Evolutionary conservation across 1,284 basidiomycete genomes (phyloP), one percentile per base, ranked within the genome.

Genomic region (Marasmius tenuissimus): DNA sequence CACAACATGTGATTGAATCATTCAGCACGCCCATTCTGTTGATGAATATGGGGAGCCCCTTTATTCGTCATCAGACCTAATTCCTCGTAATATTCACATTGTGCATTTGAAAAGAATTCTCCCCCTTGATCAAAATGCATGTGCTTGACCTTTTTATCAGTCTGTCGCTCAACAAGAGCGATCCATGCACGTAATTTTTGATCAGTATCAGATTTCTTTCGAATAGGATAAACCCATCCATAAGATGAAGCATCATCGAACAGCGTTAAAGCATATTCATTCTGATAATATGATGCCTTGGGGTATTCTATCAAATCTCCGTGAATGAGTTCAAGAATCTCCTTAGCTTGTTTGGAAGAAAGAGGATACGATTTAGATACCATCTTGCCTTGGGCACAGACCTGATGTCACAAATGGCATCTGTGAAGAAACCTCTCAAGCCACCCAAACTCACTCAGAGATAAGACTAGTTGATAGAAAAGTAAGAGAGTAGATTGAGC

Each of bases 201-300:
- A 22, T 61, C 48, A 1, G 55, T 51, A n/a, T 64, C 58, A 33
- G 61, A 62, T 33, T 62, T 62, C 8, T 33, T 22, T 5, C 14
- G 8, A 40, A 59, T 51, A 8, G 38, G 60, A 40, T 55, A 53
- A 3, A 55, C 61, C 62, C 59, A 62, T 54, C 47, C 57, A 55
- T 65, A 59, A 8, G 67, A 68, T 7, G 71, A 63, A 56, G 64
- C 66, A 53, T 76, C 70, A 64, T 77, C 70, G 9, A 75, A 45
- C 45, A 78, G 68, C 0, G 68, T 66, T 8, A 75, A 65, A 16
- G 60, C 59, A 56, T 72, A 75, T 37, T 68, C 68, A 20, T 60
- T 62, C 14, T 52, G 7, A 47, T 67, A 63, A 57, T 72, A 72
- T 2, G 66, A 72, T 9, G 50, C 9, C 0, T 64, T 50, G 1